Evolutionary conservation across 345 rosid genomes (phyloP), one percentile per base, ranked within the genome.

Genomic region (Cochlearia excelsa): DNA sequence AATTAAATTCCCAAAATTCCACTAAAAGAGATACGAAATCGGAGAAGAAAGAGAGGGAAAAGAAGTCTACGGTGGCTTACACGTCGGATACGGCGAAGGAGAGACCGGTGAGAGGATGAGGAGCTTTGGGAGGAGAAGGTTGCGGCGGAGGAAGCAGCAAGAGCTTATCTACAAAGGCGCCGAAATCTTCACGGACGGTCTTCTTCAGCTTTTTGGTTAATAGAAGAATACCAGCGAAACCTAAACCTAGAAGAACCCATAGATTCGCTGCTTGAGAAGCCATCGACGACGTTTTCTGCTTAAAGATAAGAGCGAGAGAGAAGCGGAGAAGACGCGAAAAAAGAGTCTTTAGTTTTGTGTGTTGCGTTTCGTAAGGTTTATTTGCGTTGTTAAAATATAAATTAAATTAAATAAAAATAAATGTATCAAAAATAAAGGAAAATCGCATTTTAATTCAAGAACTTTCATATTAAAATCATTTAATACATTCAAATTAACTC

Each of bases 91-190:
- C 83, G 42, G 97, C 87, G 67, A 93, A 89, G 9, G 81, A 57
- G 76, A 93, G 92, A 35, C 74, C 84, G 31, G 95, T 82, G 74
- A 93, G 96, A 28, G 97, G 97, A 49, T 93, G 99, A 29, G 90
- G 96, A 35, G 99, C 99, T 65, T 89, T 93, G 53, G 96, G 99
- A 65, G 99, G 99, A 59, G 95, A 82, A 26, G 97, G 99, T 61
- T 72, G 99, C 16, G 99, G 99, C 26, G 99, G 99, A 55, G 99
- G 99, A 39, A 87, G 87, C 0, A 93, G 78, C 55, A 82, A 75
- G 45, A 93, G 83, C 81, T 74, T 87, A 63, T 76, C 79, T 55
- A 93, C 57, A 50, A 93, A 89, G 30, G 99, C 99, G 30, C 99
- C 99, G 55, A 87, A 93, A 77, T 93, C 99, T 56, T 81, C 83